Evolutionary conservation across 768 basidiomycete species (phyloP).

Genomic region (Mycena olivaceomarginata): DNA sequence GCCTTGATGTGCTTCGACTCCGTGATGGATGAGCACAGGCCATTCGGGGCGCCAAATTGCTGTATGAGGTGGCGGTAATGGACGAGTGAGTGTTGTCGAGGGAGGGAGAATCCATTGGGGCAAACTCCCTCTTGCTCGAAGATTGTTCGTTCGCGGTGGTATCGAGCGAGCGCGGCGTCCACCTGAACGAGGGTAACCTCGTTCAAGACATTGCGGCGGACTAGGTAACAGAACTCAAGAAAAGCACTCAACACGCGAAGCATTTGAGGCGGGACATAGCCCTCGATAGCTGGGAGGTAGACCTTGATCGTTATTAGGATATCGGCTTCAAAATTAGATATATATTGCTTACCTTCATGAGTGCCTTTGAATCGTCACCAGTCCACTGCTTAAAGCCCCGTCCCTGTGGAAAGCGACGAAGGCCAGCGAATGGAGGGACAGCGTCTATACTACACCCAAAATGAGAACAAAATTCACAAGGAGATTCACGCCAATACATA

Average conservation of each 20-base stretch:
- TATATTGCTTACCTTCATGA: neutral
- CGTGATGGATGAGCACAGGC: neutral
- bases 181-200: neutral
- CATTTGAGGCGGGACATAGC: too few species aligned
- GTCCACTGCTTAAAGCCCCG: neutral
- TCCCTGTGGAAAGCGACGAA: neutral
- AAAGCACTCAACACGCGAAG: neutral
- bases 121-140: neutral
- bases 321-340: neutral
- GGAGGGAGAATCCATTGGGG: neutral
- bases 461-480: fast-evolving
- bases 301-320: too few species aligned
- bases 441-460: neutral
- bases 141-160: neutral
- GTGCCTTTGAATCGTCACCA: neutral
- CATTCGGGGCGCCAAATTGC: neutral
- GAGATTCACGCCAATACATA: neutral
- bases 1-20: neutral
- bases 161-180: neutral
- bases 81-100: neutral
- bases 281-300: too few species aligned
- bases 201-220: neutral
- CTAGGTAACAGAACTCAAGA: neutral
- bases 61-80: neutral
- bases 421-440: neutral